phyloP scores from a whole-genome alignment of 306 rosid species.

The Purshia tridentata region DNA sequence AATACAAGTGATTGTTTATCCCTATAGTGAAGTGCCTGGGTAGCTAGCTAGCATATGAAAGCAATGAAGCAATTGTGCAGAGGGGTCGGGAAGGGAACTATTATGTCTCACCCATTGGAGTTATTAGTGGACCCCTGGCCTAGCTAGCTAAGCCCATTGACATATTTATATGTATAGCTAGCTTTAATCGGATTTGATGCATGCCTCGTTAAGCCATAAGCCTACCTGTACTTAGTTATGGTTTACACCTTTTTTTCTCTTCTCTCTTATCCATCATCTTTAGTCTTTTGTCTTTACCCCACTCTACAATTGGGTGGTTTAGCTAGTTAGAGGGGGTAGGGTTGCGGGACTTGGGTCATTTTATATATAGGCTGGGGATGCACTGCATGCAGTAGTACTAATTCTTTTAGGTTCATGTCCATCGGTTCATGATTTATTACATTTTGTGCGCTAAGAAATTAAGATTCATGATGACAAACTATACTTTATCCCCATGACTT shows the following conservation, averaged over 20 bases:
- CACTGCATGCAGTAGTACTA: neutral
- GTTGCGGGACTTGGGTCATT: conserved; percentile 13
- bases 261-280: neutral
- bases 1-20: neutral
- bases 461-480: neutral
- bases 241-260: neutral
- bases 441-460: neutral
- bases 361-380: conserved; percentile 3
- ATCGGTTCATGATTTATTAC: neutral
- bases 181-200: conserved; percentile 2
- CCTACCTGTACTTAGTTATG: conserved; percentile 1
- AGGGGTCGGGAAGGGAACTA: conserved; percentile 18
- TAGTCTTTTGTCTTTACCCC: neutral
- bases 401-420: neutral
- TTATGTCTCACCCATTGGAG: conserved; percentile 35
- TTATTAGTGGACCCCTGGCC: conserved; percentile 23
- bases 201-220: neutral
- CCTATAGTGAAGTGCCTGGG: conserved; percentile 4
- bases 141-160: neutral
- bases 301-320: conserved; percentile 11
- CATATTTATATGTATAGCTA: neutral
- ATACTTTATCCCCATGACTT: neutral
- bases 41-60: neutral
- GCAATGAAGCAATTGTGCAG: conserved; percentile 7
- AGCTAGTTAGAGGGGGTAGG: neutral